Base-by-base conservation (phyloP, 75 land plant genomes). In the Azolla pinnata region DNA sequence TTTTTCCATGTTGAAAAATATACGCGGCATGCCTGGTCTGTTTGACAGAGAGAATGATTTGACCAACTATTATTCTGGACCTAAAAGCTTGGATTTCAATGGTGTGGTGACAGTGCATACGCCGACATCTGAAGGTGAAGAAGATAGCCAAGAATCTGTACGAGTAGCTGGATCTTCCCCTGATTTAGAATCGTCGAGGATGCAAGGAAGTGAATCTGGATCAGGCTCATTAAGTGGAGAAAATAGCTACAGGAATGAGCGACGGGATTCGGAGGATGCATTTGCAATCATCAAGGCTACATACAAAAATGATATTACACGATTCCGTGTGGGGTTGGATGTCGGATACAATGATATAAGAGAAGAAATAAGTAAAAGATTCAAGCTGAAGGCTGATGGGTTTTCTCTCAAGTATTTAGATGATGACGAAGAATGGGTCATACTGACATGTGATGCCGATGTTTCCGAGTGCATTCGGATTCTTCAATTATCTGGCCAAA, bases 401-500 rank as follows among this genome's bases (percentile, higher is more conserved):
- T 85, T 89, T 62, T 79, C 77, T 54, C 65, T 89, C 30, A 89
- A 85, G 73, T 89, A 89, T 58, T 57, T 89, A 27, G 89, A 85
- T 66, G 96, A 85, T 59, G 90, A 89, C 61, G 64, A 66, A 1
- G 90, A 89, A 40, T 85, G 81, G 96, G 79, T 89, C 21, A 34
- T 80, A 58, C 62, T 89, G 4, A 66, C 81, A 12, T 82, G 90
- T 55, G 90, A 85, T 65, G 77, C 78, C 0, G 90, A 89, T 57
- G 48, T 89, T 8, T 69, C 73, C n/a, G 86, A 89, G 54, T 85
- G 96, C 57, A 18, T 85, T 34, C 82, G 78, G 23, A 47, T 85
- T 4, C 66, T 72, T 47, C 70, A 57, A 45, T 71, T 66, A 27
- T 65, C 69, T 3, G 78, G 81, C 18, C 56, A 63, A 12, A 67